Evolutionary conservation across 768 basidiomycete species (phyloP), one percentile per base, ranked within the genome.

Genomic region (Coprinellus micaceus): DNA sequence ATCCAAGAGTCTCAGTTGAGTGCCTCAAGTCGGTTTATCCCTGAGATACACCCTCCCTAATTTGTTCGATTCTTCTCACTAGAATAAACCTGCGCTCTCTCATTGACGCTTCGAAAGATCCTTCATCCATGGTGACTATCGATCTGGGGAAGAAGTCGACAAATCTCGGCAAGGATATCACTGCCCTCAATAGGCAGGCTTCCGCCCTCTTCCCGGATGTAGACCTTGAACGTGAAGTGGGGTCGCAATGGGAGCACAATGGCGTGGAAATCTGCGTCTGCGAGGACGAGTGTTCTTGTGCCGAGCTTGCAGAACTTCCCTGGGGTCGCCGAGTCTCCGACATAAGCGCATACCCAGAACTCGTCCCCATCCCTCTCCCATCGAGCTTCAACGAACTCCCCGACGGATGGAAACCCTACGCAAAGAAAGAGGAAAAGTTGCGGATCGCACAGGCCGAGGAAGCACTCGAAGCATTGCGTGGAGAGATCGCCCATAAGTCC

Each of bases 401-500:
- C 0, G 2, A 3, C 4, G 37, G 17, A 6, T 41, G 37, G 52
- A 28, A 22, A 41, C 5, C 3, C 3, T 5, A 19, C 6, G 24
- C 15, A n/a, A 15, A 29, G 25, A 12, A 6, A 1, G 52, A 53
- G 22, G 28, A 41, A 11, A 10, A 5, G n/a, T 19, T 53, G 12
- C 19, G 52, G n/a, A 26, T 53, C 2, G 52, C 52, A 17, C 52
- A 53, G 37, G 52, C 52, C 4, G 24, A 53, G 7, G 37, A 43
- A 15, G 21, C 52, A 7, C 21, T 53, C 2, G 52, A 53, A 25
- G n/a, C n/a, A 12, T 4, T 53, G 3, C 37, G 52, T 17, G 13
- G 19, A 7, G 37, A 22, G 11, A 43, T 53, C 2, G 52, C 22
- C 22, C 21, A 53, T 17, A 53, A 53, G 39, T 53, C 52, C 1